Percentiles rank a stretch among this genome's conserved stretches.
Conservation (phyloP, 805 yeast species). For the Metschnikowia dekortorum region DNA sequence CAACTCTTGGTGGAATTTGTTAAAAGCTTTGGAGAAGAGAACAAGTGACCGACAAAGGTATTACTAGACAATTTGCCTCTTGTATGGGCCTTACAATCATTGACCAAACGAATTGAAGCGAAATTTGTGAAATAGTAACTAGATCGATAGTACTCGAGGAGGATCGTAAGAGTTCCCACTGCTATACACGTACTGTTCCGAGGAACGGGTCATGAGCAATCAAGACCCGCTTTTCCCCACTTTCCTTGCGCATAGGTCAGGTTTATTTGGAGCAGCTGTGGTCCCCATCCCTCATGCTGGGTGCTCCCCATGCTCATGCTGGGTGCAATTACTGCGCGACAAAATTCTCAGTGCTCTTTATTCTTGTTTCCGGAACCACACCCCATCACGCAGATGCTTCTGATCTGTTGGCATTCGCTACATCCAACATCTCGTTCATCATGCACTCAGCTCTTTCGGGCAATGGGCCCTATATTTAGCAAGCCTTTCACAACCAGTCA, state of each 20-base stretch:
- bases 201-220: no score
- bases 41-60: not conserved
- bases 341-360: not conserved
- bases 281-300: no score
- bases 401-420: not conserved
- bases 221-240: no score
- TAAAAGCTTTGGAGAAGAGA: conserved; percentile 51
- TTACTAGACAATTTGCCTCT: not conserved
- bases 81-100: no score
- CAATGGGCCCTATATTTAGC: not conserved
- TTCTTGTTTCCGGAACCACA: not conserved
- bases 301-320: not conserved
- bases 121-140: no score
- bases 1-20: conserved; percentile 54
- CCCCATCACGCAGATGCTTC: not conserved
- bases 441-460: not conserved
- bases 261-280: no score
- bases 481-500: not conserved
- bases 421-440: not conserved
- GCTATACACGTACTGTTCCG: no score
- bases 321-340: conserved; percentile 1
- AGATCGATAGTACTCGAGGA: no score
- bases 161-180: not conserved
- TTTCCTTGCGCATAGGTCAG: no score
- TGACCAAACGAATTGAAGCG: no score